These are phyloP conservation scores for Punctularia strigosozonata DNA, from an alignment of 768 basidiomycete genomes.

Conservation along the genomic window DNA sequence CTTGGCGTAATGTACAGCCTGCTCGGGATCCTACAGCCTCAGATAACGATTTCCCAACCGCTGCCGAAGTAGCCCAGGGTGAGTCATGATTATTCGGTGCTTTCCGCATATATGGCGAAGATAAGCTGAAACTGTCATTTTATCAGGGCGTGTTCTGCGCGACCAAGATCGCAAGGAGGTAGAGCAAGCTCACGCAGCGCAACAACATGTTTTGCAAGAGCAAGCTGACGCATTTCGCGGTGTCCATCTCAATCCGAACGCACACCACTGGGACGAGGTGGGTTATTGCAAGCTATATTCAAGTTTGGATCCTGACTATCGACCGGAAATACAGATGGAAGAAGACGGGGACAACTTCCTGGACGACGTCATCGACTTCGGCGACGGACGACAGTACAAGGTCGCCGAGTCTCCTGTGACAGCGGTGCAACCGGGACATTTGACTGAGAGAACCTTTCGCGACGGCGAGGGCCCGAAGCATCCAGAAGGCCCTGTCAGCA, in stretches of 20 bases:
- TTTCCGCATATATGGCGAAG: neutral
- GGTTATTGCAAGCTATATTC: slow-evolving; percentile 15
- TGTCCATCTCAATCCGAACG: slow-evolving; percentile 85
- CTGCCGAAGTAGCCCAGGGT: slow-evolving; percentile 90
- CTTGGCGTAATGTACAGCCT: slow-evolving; percentile 58
- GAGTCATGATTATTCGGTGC: slow-evolving; percentile 14
- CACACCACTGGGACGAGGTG: slow-evolving; percentile 98
- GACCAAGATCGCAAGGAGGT: slow-evolving; percentile 23
- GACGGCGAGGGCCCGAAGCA: slow-evolving; percentile 1
- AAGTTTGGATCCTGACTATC: slow-evolving; percentile 6
- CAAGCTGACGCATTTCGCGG: slow-evolving; percentile 93
- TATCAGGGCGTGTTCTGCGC: neutral
- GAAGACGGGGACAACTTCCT: slow-evolving; percentile 90
- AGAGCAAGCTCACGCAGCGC: slow-evolving; percentile 37
- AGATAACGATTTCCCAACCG: slow-evolving; percentile 86
- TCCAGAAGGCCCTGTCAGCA: slow-evolving; percentile 43
- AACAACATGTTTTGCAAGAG: slow-evolving; percentile 58
- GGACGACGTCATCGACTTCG: slow-evolving; percentile 88
- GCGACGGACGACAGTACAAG: slow-evolving; percentile 87
- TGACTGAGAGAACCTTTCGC: too few relatives aligned
- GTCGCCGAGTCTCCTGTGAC: too few relatives aligned
- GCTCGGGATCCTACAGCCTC: slow-evolving; percentile 22
- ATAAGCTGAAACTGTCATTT: neutral
- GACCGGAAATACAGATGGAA: slow-evolving; percentile 49
- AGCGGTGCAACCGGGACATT: too few relatives aligned